phyloP scores from a whole-genome alignment of 208 protist species.

The Acanthamoeba triangularis region DNA sequence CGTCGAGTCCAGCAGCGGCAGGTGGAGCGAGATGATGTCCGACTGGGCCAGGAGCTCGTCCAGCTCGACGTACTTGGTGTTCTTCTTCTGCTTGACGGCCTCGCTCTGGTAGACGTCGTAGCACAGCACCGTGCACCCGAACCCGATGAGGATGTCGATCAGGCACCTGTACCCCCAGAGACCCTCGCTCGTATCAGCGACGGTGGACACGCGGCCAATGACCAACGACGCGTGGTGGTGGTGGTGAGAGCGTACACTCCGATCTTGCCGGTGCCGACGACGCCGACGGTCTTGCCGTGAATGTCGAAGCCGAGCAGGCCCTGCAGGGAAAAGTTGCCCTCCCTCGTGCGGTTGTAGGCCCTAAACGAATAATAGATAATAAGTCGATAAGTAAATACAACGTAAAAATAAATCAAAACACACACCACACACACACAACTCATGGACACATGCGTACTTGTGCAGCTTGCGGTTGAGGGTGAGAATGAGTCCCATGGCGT shows the following conservation, averaged over 20 bases:
- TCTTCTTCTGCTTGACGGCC: slow-evolving; percentile 72
- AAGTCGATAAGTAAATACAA: too few relatives aligned
- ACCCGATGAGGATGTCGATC: slow-evolving; percentile 87
- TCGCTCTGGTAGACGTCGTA: slow-evolving; percentile 88
- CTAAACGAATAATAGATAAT: slow-evolving; percentile 10
- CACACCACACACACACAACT: too few relatives aligned
- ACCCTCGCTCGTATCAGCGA: background rate
- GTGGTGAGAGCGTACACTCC: slow-evolving; percentile 81
- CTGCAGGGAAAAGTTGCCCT: slow-evolving; percentile 88
- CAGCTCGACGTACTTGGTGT: slow-evolving; percentile 78
- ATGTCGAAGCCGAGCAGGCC: slow-evolving; percentile 91
- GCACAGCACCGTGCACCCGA: slow-evolving; percentile 84
- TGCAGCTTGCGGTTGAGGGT: slow-evolving; percentile 89
- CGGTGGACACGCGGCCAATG: too few relatives aligned
- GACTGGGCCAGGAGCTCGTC: slow-evolving; percentile 88
- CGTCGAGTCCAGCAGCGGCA: slow-evolving; percentile 86
- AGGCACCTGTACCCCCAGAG: slow-evolving; percentile 60
- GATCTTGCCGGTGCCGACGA: slow-evolving; percentile 93
- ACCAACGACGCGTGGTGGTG: too few relatives aligned
- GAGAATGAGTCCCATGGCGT: slow-evolving; percentile 87
- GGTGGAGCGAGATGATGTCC: slow-evolving; percentile 92
- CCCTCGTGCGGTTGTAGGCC: slow-evolving; percentile 84
- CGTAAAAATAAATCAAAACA: too few relatives aligned
- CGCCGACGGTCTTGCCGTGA: slow-evolving; percentile 88
- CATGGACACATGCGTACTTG: slow-evolving; percentile 57